Percentiles rank a stretch among this genome's conserved stretches.
phyloP scores from a whole-genome alignment of 805 yeast species.

The Wilhelminamyces savonicus region DNA sequence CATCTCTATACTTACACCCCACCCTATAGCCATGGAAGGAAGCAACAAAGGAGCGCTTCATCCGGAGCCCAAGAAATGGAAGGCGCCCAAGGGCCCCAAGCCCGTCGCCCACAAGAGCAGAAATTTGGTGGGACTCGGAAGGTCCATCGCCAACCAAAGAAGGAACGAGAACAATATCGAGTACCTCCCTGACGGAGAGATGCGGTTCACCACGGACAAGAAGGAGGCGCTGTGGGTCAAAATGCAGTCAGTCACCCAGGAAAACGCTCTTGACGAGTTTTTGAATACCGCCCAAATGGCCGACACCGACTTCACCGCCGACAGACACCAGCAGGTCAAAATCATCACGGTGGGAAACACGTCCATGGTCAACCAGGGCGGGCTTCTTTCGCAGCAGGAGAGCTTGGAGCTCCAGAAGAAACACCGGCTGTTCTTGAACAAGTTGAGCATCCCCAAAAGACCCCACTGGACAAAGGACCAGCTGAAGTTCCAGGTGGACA shows the following conservation, averaged over 20 bases:
- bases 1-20: too few relatives aligned
- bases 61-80: conserved; percentile 63
- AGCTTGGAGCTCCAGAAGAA: conserved; percentile 52
- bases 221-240: conserved; percentile 88
- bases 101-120: conserved; percentile 81
- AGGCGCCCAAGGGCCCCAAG: conserved; percentile 88
- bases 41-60: conserved; percentile 37
- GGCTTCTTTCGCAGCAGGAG: conserved; percentile 60
- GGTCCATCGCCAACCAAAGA: conserved; percentile 72
- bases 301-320: conserved; percentile 94
- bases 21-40: neutral
- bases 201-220: conserved; percentile 81
- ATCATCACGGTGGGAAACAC: conserved; percentile 69
- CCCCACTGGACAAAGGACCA: conserved; percentile 77
- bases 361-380: conserved; percentile 32
- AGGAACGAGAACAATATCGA: conserved; percentile 62
- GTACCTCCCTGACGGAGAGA: conserved; percentile 77
- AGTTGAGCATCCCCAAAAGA: conserved; percentile 85
- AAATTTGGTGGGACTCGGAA: conserved; percentile 79
- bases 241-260: conserved; percentile 90
- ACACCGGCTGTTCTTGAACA: conserved; percentile 61
- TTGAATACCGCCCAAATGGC: conserved; percentile 93
- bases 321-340: conserved; percentile 72
- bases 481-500: conserved; percentile 71
- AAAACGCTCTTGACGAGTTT: conserved; percentile 88